Base-by-base conservation (phyloP, 75 land plant genomes). In the Isoetes taiwanensis region DNA sequence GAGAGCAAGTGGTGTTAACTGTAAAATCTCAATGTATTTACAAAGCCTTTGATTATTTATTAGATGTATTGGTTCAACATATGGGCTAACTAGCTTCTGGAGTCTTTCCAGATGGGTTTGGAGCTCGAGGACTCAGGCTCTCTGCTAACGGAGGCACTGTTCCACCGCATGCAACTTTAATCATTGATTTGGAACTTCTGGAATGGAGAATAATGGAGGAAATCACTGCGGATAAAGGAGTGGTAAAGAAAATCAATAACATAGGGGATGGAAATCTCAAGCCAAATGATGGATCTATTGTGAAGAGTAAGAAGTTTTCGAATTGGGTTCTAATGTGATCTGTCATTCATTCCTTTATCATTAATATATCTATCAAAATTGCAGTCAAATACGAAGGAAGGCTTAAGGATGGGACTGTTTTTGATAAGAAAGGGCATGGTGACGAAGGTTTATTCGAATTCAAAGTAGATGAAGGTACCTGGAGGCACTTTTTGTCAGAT, bases 41-140 rank as follows among this genome's bases (percentile, higher is more conserved):
- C n/a, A n/a, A n/a, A n/a, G n/a, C n/a, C n/a, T n/a, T n/a, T n/a
- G n/a, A n/a, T n/a, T n/a, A n/a, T n/a, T n/a, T n/a, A n/a, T n/a
- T n/a, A n/a, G n/a, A n/a, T n/a, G n/a, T n/a, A n/a, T n/a, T n/a
- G n/a, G n/a, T n/a, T n/a, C n/a, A n/a, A n/a, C n/a, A n/a, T n/a
- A n/a, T n/a, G n/a, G n/a, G n/a, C n/a, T n/a, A n/a, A n/a, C n/a
- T n/a, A n/a, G n/a, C 33, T 25, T 6, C n/a, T n/a, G n/a, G n/a
- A n/a, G n/a, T n/a, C n/a, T n/a, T n/a, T 74, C 63, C 75, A 79
- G 82, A 83, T 74, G 86, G 75, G 1, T 83, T 79, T 72, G 82
- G 80, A 26, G 73, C 66, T 30, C 41, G 43, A 12, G 82, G 79
- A 20, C 43, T 39, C 39, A 68, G 53, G 20, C 48, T 38, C 8